A percentile compares a stretch with the other conserved stretches of the same genome.
These are phyloP conservation scores for Nephelium lappaceum DNA, from an alignment of 345 rosid species.

Conservation along the genomic window DNA sequence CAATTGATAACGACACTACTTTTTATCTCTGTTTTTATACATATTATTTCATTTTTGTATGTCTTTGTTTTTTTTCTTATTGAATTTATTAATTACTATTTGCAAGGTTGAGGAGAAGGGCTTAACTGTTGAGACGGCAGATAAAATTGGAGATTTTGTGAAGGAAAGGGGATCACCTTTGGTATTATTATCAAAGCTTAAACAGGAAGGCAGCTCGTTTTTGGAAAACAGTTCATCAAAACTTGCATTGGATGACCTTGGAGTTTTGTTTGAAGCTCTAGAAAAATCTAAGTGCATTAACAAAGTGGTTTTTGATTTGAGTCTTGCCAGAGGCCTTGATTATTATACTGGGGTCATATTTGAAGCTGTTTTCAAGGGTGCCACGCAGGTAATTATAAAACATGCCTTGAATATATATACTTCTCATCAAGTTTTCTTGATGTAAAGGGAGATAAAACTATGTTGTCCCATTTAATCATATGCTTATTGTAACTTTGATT, in stretches of 20 bases:
- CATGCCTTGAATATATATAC: neutral
- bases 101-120: conserved; percentile 89
- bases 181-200: conserved; percentile 64
- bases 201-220: conserved; percentile 58
- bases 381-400: conserved; percentile 59
- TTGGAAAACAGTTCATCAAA: conserved; percentile 57
- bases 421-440: neutral
- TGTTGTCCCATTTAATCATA: neutral
- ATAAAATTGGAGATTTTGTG: conserved; percentile 73
- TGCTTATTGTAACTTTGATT: neutral
- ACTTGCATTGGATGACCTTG: conserved; percentile 73
- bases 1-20: neutral
- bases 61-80: too few species aligned
- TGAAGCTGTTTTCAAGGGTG: conserved; percentile 86
- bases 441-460: neutral
- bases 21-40: too few species aligned
- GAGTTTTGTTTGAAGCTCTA: conserved; percentile 79
- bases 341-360: conserved; percentile 94
- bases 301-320: conserved; percentile 89
- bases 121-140: conserved; percentile 65
- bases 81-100: conserved; percentile 7
- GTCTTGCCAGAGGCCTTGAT: conserved; percentile 98
- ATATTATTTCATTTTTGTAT: too few species aligned
- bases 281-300: conserved; percentile 71
- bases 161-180: conserved; percentile 75